Percentiles rank a stretch among this genome's conserved stretches.
phyloP scores from a whole-genome alignment of 2,329 filamentous ascomycete genomes.

The Fusarium oligoseptatum region DNA sequence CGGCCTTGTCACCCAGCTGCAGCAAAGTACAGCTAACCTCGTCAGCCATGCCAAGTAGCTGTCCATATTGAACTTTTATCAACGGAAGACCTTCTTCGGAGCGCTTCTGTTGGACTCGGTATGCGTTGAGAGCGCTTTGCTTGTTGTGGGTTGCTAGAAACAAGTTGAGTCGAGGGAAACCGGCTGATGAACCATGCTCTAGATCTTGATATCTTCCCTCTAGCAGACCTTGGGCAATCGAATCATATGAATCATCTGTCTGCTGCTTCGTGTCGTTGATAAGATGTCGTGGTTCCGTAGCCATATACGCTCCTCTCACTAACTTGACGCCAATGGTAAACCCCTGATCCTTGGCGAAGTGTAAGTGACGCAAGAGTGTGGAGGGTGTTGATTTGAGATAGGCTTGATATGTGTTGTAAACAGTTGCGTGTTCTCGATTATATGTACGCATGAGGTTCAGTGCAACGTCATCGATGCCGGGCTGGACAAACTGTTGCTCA shows the following conservation, averaged over 20 bases:
- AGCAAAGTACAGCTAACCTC: not conserved
- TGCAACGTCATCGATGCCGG: not conserved
- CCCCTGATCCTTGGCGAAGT: not conserved
- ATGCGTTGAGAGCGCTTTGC: not conserved
- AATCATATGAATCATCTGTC: not conserved
- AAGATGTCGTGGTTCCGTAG: not conserved
- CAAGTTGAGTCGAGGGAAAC: not conserved
- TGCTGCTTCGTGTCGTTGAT: constrained; percentile 4
- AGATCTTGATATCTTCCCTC: not conserved
- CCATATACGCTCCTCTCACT: not conserved
- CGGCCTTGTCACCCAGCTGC: not conserved
- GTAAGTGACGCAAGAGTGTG: not conserved
- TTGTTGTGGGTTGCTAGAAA: constrained; percentile 1
- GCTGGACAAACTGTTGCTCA: not conserved
- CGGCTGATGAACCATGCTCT: not conserved
- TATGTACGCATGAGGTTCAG: not conserved
- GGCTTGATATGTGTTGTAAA: not conserved
- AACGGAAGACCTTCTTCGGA: not conserved
- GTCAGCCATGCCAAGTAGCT: not conserved
- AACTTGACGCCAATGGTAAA: not conserved
- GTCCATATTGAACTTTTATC: not conserved
- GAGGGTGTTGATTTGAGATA: not conserved
- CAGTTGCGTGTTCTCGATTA: not conserved
- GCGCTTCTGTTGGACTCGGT: not conserved
- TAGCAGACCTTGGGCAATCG: not conserved